Conservation (phyloP, 805 yeast species). For the Lachancea lanzarotensis region DNA sequence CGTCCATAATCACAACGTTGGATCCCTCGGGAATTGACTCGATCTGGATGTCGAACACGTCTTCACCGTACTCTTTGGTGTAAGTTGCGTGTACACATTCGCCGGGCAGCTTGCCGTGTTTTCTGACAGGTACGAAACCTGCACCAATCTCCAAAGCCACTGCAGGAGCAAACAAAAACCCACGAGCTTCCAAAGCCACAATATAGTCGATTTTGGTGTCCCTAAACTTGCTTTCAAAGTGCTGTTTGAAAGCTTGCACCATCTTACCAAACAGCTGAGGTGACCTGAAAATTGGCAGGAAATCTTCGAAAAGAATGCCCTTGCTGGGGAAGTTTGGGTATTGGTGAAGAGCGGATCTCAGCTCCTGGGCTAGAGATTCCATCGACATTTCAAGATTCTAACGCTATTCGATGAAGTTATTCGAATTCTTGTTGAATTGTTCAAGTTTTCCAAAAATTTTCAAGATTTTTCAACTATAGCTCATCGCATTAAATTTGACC, state of each 20-base stretch:
- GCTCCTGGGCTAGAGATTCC: slow-evolving; percentile 36
- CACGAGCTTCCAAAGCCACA: slow-evolving; percentile 94
- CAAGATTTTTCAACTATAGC: slow-evolving; percentile 2
- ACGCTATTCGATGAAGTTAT: slow-evolving; percentile 18
- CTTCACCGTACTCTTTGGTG: slow-evolving; percentile 89
- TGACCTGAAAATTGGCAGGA: slow-evolving; percentile 83
- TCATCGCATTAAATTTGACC: slow-evolving; percentile 1
- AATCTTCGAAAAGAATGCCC: slow-evolving; percentile 93
- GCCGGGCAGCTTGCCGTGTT: slow-evolving; percentile 94
- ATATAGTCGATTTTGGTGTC: slow-evolving; percentile 71
- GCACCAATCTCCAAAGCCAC: slow-evolving; percentile 83
- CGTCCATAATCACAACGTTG: slow-evolving; percentile 84
- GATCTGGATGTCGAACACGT: slow-evolving; percentile 80
- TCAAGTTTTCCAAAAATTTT: background rate
- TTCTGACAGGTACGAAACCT: slow-evolving; percentile 93
- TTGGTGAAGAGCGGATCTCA: slow-evolving; percentile 54
- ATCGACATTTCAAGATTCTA: slow-evolving; percentile 29
- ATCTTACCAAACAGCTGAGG: slow-evolving; percentile 78
- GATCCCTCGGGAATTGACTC: slow-evolving; percentile 75
- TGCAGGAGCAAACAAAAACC: slow-evolving; percentile 94
- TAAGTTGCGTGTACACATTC: slow-evolving; percentile 62
- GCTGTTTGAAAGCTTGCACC: slow-evolving; percentile 71
- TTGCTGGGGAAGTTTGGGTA: slow-evolving; percentile 92
- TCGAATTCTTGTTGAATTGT: background rate
- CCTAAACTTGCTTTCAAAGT: slow-evolving; percentile 51